These are phyloP conservation scores for Lipomyces lipofer DNA, from an alignment of 805 yeast genomes.

Conservation along the genomic window DNA sequence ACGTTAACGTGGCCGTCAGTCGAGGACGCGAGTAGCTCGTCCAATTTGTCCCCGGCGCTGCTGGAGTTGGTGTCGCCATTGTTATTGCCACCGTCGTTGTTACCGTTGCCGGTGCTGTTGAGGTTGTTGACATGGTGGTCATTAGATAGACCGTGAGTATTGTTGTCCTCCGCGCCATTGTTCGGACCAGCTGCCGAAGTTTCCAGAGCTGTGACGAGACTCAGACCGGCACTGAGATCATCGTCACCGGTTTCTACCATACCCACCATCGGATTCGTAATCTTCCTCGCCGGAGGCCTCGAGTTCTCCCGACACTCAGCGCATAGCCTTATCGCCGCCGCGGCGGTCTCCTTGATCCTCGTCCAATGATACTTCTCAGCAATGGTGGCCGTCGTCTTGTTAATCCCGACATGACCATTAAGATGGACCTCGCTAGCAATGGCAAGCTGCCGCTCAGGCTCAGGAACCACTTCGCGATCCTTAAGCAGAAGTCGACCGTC, in stretches of 20 bases:
- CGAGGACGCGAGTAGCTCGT: too few species aligned
- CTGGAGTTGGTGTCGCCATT: too few species aligned
- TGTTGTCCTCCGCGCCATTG: too few species aligned
- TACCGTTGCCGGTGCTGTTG: too few species aligned
- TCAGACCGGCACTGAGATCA: not conserved
- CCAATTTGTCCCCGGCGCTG: too few species aligned
- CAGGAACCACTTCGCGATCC: slow-evolving; percentile 81
- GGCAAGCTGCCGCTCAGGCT: slow-evolving; percentile 69
- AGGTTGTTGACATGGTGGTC: too few species aligned
- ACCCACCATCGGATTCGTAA: not conserved
- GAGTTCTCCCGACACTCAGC: slow-evolving; percentile 62
- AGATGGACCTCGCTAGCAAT: slow-evolving; percentile 72
- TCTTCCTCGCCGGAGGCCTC: slow-evolving; percentile 28
- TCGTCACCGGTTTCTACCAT: not conserved
- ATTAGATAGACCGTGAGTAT: too few species aligned
- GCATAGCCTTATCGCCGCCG: slow-evolving; percentile 74
- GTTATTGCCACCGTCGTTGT: too few species aligned
- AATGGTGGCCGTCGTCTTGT: slow-evolving; percentile 75
- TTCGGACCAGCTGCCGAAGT: not conserved
- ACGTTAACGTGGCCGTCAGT: too few species aligned
- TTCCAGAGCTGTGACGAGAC: not conserved
- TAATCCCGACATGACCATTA: slow-evolving; percentile 79
- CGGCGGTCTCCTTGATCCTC: slow-evolving; percentile 83
- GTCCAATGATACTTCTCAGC: slow-evolving; percentile 89
- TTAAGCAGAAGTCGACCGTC: slow-evolving; percentile 72